Evolutionary conservation across 163 green algal genomes (phyloP).

Genomic region (Trebouxiophyceae sp.): DNA sequence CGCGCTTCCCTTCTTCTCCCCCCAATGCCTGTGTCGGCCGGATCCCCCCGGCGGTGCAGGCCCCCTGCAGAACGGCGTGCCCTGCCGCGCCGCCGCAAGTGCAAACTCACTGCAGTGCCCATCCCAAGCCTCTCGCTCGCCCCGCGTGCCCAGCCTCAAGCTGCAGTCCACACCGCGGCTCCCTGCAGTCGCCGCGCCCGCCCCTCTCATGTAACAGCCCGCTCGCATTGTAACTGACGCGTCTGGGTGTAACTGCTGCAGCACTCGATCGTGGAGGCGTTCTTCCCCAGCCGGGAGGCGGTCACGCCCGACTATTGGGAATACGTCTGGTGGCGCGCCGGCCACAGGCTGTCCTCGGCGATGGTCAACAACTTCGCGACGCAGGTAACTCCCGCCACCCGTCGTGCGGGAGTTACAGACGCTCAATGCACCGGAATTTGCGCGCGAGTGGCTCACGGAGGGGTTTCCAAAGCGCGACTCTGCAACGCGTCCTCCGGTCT

Average conservation of each 20-base stretch:
- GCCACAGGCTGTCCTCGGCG: slow-evolving; percentile 73
- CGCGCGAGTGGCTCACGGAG: background rate
- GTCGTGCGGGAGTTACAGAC: background rate
- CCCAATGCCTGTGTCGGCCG: no score
- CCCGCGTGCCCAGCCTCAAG: no score
- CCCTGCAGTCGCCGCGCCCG: no score
- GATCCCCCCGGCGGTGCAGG: no score
- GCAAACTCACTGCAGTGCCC: no score
- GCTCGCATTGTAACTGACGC: no score
- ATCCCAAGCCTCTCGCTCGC: no score
- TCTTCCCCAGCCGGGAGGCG: background rate
- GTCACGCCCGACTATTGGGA: slow-evolving; percentile 87
- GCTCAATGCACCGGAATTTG: background rate
- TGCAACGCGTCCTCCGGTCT: background rate
- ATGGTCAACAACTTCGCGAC: slow-evolving; percentile 70
- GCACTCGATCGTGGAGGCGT: background rate
- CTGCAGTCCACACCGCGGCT: no score
- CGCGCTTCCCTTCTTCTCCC: no score
- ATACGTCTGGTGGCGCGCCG: slow-evolving; percentile 67
- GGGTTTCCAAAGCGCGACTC: background rate
- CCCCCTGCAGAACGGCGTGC: no score
- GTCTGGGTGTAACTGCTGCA: background rate
- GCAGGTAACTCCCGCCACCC: slow-evolving; percentile 21
- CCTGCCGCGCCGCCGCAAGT: no score
- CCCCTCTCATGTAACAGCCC: no score